Evolutionary conservation across 306 rosid species (phyloP).

Genomic region (Macrotyloma uniflorum): DNA sequence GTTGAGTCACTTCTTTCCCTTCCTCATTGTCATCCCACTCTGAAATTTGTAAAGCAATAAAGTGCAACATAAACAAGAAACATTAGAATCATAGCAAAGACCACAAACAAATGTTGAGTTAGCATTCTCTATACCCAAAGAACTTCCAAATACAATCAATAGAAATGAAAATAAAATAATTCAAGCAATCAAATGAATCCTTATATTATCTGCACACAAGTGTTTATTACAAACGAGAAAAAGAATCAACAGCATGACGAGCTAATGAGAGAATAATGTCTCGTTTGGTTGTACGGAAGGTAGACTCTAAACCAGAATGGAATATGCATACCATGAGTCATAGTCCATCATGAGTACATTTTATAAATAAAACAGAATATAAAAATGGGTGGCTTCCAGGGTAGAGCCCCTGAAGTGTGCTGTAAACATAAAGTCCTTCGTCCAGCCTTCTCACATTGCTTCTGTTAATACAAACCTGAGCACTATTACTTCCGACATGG

Average conservation of each 20-base stretch:
- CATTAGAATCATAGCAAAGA: slow-evolving; percentile 1
- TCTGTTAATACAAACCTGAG: background rate
- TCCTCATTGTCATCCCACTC: slow-evolving; percentile 86
- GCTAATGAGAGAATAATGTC: background rate
- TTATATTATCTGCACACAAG: background rate
- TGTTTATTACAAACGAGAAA: slow-evolving; percentile 13
- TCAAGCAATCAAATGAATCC: background rate
- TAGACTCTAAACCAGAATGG: background rate
- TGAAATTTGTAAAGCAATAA: slow-evolving; percentile 38
- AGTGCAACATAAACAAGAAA: slow-evolving; percentile 20
- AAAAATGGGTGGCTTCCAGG: background rate
- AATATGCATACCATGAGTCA: background rate
- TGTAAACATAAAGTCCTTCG: background rate
- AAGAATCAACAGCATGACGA: slow-evolving; percentile 11
- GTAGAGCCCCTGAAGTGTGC: background rate
- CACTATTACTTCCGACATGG: background rate
- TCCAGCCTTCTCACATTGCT: background rate
- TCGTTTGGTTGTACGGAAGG: background rate
- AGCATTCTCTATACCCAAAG: background rate
- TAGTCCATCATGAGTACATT: too few species aligned
- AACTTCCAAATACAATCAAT: slow-evolving; percentile 4
- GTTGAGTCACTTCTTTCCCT: slow-evolving; percentile 78
- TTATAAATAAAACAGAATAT: background rate
- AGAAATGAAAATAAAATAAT: background rate
- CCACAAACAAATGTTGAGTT: background rate